phyloP scores from a whole-genome alignment of 192 early-diverging fungal species.

The Coemansia sp. region DNA sequence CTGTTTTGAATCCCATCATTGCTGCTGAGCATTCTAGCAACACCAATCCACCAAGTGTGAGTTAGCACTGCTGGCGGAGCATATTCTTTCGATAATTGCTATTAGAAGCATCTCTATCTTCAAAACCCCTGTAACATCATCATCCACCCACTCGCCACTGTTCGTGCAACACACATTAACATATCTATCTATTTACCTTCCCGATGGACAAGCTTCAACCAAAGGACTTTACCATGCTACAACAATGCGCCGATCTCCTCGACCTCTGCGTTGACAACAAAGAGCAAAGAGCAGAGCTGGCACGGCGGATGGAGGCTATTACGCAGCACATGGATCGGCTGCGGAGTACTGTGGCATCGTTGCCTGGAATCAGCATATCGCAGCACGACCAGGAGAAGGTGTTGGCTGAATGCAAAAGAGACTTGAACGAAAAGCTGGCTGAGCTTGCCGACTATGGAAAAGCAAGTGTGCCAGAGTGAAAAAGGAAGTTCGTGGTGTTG shows the following conservation, averaged over 20 bases:
- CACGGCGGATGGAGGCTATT: constrained; percentile 42
- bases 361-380: constrained; percentile 53
- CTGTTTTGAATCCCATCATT: no score
- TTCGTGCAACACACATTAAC: no score
- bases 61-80: no score
- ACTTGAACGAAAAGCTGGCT: constrained; percentile 30
- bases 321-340: constrained; percentile 39
- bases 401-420: constrained; percentile 40
- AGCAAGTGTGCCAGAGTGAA: neutral
- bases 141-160: no score
- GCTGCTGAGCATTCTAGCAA: no score
- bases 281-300: constrained; percentile 47
- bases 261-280: constrained; percentile 39
- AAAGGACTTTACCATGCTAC: constrained; percentile 50
- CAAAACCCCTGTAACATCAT: no score
- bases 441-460: constrained; percentile 36
- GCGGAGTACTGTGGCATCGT: constrained; percentile 27
- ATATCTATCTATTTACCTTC: no score
- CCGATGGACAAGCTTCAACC: constrained; percentile 44
- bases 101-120: no score
- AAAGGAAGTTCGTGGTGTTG: neutral
- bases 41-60: no score
- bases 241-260: constrained; percentile 45
- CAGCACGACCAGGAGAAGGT: constrained; percentile 50
- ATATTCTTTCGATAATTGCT: no score